Evolutionary conservation across 202 grass and related monocot genomes (phyloP).

Genomic region (Brachypodium distachyon): DNA sequence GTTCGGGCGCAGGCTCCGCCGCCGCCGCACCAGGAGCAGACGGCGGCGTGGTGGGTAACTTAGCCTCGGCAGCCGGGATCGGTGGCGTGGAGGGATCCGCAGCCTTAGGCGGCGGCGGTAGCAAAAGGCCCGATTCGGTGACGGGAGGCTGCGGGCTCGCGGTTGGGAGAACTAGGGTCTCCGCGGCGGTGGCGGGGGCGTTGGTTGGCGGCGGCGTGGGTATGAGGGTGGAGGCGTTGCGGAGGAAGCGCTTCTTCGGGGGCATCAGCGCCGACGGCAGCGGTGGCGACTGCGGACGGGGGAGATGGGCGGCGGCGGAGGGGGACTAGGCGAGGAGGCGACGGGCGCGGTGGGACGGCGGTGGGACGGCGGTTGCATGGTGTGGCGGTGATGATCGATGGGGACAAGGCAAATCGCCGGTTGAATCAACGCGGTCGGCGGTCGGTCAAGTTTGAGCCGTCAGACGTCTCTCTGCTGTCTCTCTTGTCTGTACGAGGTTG

Average conservation of each 20-base stretch:
- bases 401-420: too few relatives aligned
- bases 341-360: background rate
- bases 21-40: background rate
- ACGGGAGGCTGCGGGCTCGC: background rate
- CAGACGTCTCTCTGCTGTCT: too few relatives aligned
- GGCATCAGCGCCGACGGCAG: background rate
- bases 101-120: background rate
- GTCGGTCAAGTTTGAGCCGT: too few relatives aligned
- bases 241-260: constrained; percentile 18
- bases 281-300: background rate
- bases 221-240: background rate
- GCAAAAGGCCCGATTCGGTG: background rate
- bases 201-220: background rate
- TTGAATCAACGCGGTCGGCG: too few relatives aligned
- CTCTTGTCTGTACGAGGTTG: too few relatives aligned
- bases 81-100: background rate
- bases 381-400: background rate
- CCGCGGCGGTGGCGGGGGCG: background rate
- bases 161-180: background rate
- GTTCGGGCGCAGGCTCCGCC: background rate
- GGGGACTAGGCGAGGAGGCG: background rate
- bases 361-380: background rate
- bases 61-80: background rate
- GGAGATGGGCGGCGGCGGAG: background rate
- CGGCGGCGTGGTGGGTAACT: background rate